Conservation (phyloP, 495 filamentous ascomycete species). For the Sporormia fimetaria region DNA sequence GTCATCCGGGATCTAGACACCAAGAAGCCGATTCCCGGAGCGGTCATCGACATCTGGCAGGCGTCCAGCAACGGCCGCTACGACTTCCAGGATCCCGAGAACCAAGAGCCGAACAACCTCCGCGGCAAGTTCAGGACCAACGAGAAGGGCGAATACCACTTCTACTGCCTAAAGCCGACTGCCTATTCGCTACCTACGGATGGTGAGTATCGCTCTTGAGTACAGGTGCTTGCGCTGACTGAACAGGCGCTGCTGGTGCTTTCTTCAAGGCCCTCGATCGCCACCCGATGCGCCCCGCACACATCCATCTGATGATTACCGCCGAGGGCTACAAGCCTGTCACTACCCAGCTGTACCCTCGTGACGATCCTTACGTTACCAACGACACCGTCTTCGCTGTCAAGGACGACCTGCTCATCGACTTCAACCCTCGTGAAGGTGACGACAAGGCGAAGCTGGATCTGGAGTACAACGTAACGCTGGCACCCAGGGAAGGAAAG, state of each 20-base stretch:
- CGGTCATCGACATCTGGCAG: conserved; percentile 80
- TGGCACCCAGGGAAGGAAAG: conserved; percentile 28
- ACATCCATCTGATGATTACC: conserved; percentile 36
- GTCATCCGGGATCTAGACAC: conserved; percentile 60
- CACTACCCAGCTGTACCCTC: conserved; percentile 55
- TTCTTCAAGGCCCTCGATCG: conserved; percentile 63
- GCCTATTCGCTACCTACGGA: conserved; percentile 70
- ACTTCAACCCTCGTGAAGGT: conserved; percentile 45
- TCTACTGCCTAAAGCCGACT: conserved; percentile 76
- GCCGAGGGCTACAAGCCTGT: conserved; percentile 38
- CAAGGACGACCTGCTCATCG: conserved; percentile 53
- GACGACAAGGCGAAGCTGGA: conserved; percentile 32
- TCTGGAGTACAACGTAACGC: conserved; percentile 28
- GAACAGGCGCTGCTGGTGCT: conserved; percentile 48
- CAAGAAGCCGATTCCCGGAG: conserved; percentile 54
- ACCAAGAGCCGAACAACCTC: conserved; percentile 68
- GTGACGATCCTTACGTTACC: conserved; percentile 47
- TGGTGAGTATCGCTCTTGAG: conserved; percentile 27
- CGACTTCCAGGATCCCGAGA: conserved; percentile 74
- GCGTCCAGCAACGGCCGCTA: conserved; percentile 75
- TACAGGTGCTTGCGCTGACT: not conserved
- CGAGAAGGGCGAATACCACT: conserved; percentile 61
- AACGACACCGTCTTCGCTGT: conserved; percentile 58
- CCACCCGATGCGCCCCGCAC: conserved; percentile 37
- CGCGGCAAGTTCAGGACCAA: conserved; percentile 73